Conservation (phyloP, 768 basidiomycete species). For the Mycena indigotica region DNA sequence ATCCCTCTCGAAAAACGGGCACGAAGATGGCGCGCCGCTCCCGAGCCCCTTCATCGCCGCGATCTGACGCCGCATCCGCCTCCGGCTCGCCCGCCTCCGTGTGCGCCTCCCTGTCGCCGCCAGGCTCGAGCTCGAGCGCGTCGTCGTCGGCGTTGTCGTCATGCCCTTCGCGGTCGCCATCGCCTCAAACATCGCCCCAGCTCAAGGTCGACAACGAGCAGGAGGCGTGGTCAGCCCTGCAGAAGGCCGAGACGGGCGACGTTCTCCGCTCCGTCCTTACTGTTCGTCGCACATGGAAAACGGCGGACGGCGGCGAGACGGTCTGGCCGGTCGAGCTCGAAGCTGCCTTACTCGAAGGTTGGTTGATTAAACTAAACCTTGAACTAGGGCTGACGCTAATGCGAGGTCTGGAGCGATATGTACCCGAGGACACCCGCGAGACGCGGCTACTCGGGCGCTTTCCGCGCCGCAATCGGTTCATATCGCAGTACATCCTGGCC, state of each 20-base stretch:
- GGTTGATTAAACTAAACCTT: not conserved
- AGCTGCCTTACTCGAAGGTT: not conserved
- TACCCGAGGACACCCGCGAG: constrained; percentile 50
- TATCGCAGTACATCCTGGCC: constrained; percentile 58
- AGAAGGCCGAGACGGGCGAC: constrained; percentile 45
- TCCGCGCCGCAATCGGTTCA: constrained; percentile 63
- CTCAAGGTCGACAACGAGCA: constrained; percentile 1
- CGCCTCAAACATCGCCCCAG: not conserved
- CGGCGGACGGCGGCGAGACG: not conserved
- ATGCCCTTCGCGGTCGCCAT: not conserved
- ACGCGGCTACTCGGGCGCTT: constrained; percentile 53
- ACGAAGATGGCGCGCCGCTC: too few relatives aligned
- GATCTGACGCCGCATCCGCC: not conserved
- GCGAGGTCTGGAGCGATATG: constrained; percentile 52
- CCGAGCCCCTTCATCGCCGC: too few relatives aligned
- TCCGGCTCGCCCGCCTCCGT: not conserved
- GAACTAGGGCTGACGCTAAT: not conserved
- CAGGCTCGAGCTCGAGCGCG: not conserved
- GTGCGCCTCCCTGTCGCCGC: not conserved
- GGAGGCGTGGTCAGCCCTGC: constrained; percentile 23
- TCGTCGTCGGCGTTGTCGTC: not conserved
- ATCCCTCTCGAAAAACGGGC: too few relatives aligned
- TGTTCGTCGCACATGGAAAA: constrained; percentile 50
- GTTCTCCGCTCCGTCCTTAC: constrained; percentile 67
- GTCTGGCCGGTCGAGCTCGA: not conserved